Evolutionary conservation across 148 eudicot species (phyloP), one percentile per base, ranked within the genome.

Genomic region (Rhododendron vialii): DNA sequence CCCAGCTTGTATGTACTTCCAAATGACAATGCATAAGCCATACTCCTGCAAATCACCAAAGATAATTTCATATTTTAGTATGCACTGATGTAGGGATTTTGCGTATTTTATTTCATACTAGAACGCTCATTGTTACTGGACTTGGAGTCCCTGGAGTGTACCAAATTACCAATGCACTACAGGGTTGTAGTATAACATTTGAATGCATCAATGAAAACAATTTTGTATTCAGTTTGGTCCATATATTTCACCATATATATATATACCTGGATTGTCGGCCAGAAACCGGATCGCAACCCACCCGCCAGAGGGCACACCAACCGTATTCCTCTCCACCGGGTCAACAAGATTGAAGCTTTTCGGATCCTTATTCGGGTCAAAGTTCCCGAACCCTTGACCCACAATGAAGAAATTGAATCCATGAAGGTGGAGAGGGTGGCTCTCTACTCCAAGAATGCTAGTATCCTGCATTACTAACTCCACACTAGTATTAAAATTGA

Each of bases 11-110:
- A 53, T 90, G 91, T 0, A 86, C 87, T 78, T 90, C 91, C 47
- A 90, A 67, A 36, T 88, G 91, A 18, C 90, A 90, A 81, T 90
- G 91, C 91, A 90, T 90, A 55, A 90, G 86, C 91, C 91, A 90
- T 45, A 88, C 89, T 33, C 91, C 91, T 90, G 20, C 18, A 55
- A 55, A 17, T 17, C 61, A 55, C 61, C 7, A 55, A 55, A 55
- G 1, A 18, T 1, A 4, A 18, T 18, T 55, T 55, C 22, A 18
- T 55, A 55, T 55, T 18, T 17, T 55, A 53, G 61, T 18, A 17
- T 17, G 61, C 22, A 4, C 61, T 55, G 24, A 17, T 55, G 1
- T 1, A 6, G 61, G 61, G 61, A 55, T 55, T 55, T 55, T 55
- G 61, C 6, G 6, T 18, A 55, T 12, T 55, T 55, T 4, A 41